Percentiles rank a stretch among this genome's conserved stretches.
phyloP scores from a whole-genome alignment of 805 yeast genomes.

The Wickerhamomyces bovis region DNA sequence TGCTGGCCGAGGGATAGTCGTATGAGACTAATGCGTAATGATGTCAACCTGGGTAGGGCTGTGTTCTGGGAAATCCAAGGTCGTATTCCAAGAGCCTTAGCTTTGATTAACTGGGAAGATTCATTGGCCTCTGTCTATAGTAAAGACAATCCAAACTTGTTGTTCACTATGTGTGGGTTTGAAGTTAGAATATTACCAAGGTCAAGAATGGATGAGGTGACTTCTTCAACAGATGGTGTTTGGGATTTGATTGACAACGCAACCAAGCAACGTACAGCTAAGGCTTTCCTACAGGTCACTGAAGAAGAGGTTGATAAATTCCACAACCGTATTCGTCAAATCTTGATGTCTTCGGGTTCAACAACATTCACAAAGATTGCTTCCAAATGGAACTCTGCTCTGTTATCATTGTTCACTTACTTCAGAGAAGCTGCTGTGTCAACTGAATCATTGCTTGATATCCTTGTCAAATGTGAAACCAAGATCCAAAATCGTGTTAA shows the following conservation, averaged over 20 bases:
- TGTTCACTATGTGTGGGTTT: conserved; percentile 92
- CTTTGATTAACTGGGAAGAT: conserved; percentile 71
- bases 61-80: conserved; percentile 84
- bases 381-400: conserved; percentile 91
- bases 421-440: conserved; percentile 89
- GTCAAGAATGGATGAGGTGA: conserved; percentile 46
- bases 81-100: conserved; percentile 71
- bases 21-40: conserved; percentile 86
- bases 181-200: conserved; percentile 87
- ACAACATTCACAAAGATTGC: conserved; percentile 93
- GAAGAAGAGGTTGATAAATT: conserved; percentile 75
- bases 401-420: conserved; percentile 80
- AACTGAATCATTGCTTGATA: conserved; percentile 71
- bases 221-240: conserved; percentile 69
- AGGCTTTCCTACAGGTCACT: conserved; percentile 79
- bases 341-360: conserved; percentile 92
- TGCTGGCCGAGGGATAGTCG: conserved; percentile 95
- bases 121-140: conserved; percentile 86
- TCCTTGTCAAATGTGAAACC: conserved; percentile 85
- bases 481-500: conserved; percentile 91
- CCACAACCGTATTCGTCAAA: conserved; percentile 78
- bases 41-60: conserved; percentile 89
- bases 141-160: conserved; percentile 78
- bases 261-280: conserved; percentile 82
- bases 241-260: conserved; percentile 77